phyloP scores from a whole-genome alignment of 1,284 basidiomycete genomes.

The Cutaneotrichosporon sp. region DNA sequence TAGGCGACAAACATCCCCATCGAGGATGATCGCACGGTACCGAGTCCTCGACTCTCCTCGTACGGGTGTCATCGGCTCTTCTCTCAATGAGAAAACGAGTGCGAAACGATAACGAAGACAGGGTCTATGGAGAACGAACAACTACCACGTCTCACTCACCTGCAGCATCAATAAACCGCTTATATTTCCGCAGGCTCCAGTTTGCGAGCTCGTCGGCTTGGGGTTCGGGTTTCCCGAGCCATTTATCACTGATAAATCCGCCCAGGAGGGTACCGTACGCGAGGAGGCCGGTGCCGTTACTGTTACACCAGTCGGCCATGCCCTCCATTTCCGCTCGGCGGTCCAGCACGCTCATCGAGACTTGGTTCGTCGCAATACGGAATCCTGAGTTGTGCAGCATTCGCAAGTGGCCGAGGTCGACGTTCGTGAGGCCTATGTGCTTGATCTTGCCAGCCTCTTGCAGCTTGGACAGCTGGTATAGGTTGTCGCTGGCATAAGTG shows the following conservation, averaged over 20 bases:
- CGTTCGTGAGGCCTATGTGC: conserved; percentile 19
- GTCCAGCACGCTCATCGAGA: conserved; percentile 22
- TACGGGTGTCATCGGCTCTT: too few species aligned
- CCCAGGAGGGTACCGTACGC: conserved; percentile 20
- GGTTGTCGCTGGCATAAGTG: conserved; percentile 7
- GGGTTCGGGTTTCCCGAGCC: conserved; percentile 15
- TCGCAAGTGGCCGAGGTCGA: conserved; percentile 20
- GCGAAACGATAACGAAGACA: too few species aligned
- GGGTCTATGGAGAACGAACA: too few species aligned
- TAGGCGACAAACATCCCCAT: too few species aligned
- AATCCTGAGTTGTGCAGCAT: conserved; percentile 17
- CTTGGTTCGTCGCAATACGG: conserved; percentile 18
- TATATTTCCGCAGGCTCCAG: conserved; percentile 16
- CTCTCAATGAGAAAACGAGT: too few species aligned
- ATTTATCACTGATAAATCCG: conserved; percentile 19
- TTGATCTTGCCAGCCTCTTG: conserved; percentile 3
- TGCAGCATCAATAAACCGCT: conserved; percentile 19
- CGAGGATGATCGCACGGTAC: too few species aligned
- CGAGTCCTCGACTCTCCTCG: too few species aligned
- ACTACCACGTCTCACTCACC: conserved; percentile 11
- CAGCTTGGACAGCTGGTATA: conserved; percentile 5
- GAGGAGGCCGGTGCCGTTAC: conserved; percentile 15
- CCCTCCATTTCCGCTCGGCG: conserved; percentile 15
- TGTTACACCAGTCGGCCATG: conserved; percentile 12
- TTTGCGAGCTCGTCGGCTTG: conserved; percentile 1